Evolutionary conservation across 169 alveolate species (phyloP), one percentile per base, ranked within the genome.

Genomic region (Plasmodium fragile): DNA sequence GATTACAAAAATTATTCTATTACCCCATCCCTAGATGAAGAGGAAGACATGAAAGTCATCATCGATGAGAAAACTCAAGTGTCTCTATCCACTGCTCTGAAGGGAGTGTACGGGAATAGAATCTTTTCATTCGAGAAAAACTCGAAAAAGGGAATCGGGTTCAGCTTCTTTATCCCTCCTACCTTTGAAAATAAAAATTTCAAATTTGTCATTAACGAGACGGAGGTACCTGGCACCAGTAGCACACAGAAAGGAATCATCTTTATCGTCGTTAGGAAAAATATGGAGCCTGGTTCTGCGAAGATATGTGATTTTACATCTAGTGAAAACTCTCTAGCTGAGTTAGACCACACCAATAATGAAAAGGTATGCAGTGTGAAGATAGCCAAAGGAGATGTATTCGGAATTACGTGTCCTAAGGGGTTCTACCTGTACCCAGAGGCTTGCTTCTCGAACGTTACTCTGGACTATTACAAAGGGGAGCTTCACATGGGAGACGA

Each of bases 91-190:
- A 22, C 36, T 30, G 90, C 90, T 16, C 49, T 89, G 41, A 79
- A 89, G 49, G 94, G 94, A n/a, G 94, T 89, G 11, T 78, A 28
- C 36, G 94, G 94, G 59, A 70, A 65, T 89, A 39, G 89, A 43
- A 18, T 11, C 13, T 89, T 89, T 30, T 65, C 36, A 1, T 89
- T 89, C 81, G 39, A 77, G 45, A 89, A 89, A 59, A 41, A 59
- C 28, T 69, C 34, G 28, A 65, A 36, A 22, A 89, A 78, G 11
- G 94, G 94, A 16, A 41, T 43, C n/a, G 94, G 94, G 70, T 43
- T 89, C 22, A 65, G 83, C 52, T 89, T 89, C 71, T 55, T 89
- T 43, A 49, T 89, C n/a, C 94, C 94, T 18, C 94, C 94, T 2
- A 49, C 39, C 1, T 6, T 39, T 32, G 36, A 34, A 22, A 39